A percentile compares a stretch with the other conserved stretches of the same genome.
These are phyloP conservation scores for Cercophora newfieldiana DNA, from an alignment of 495 filamentous ascomycete species.

Conservation along the genomic window DNA sequence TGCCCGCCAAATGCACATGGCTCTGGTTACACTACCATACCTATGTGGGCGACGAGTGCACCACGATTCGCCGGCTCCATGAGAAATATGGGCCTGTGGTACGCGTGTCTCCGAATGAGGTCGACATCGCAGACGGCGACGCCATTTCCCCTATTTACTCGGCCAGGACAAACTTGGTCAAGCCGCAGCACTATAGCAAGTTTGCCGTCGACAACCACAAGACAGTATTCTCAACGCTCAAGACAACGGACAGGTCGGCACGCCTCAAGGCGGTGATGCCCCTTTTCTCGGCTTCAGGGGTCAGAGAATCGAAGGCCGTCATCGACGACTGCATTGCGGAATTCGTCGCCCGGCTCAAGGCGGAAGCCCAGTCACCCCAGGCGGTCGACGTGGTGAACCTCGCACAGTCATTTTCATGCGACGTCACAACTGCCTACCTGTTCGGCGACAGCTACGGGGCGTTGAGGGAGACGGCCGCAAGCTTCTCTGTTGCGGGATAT, in stretches of 20 bases:
- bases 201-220: neutral
- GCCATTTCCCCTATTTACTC: conserved; percentile 8
- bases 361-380: neutral
- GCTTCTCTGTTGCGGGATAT: conserved; percentile 2
- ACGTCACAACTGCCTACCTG: neutral
- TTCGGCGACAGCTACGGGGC: conserved; percentile 9
- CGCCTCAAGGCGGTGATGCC: conserved; percentile 12
- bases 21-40: conserved; percentile 3
- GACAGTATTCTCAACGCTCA: neutral
- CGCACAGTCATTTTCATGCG: neutral
- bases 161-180: neutral
- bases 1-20: neutral
- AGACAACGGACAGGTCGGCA: neutral
- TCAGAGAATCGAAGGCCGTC: neutral
- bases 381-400: conserved; percentile 9
- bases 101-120: conserved; percentile 9
- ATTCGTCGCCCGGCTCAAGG: neutral
- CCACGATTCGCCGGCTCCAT: conserved; percentile 3
- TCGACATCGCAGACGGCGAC: conserved; percentile 10
- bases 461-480: conserved; percentile 3
- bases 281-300: neutral
- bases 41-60: conserved; percentile 11
- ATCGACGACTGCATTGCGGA: neutral
- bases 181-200: conserved; percentile 1
- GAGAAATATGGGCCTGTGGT: conserved; percentile 13